Percentiles rank a stretch among this genome's conserved stretches.
Evolutionary conservation across 1,139 yeast genomes (phyloP).

Genomic region (Blastobotrys petasosporus): DNA sequence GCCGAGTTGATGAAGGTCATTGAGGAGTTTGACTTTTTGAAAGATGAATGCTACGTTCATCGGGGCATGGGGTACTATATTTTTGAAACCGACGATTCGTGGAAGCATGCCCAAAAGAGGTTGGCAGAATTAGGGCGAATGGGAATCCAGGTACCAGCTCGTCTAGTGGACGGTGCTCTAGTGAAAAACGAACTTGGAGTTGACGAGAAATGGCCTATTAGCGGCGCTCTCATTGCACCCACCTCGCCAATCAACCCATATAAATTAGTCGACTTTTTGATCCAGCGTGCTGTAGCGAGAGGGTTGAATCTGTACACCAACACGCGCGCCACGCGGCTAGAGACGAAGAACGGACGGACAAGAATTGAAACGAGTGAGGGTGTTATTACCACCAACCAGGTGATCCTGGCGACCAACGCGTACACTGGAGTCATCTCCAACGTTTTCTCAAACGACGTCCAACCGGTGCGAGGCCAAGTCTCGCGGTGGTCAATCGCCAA

Average conservation of each 20-base stretch:
- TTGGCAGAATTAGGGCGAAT: conserved; percentile 16
- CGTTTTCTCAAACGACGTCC: conserved; percentile 14
- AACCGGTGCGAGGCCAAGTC: conserved; percentile 28
- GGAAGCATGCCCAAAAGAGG: conserved; percentile 17
- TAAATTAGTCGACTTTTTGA: conserved; percentile 33
- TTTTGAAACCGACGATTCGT: conserved; percentile 18
- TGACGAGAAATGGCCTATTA: conserved; percentile 4
- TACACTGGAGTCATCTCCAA: conserved; percentile 33
- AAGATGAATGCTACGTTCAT: conserved; percentile 27
- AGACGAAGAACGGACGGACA: conserved; percentile 20
- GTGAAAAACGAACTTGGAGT: conserved; percentile 19
- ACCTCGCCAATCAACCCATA: conserved; percentile 42
- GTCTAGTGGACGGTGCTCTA: neutral
- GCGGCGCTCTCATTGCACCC: conserved; percentile 36
- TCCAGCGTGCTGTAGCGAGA: conserved; percentile 29
- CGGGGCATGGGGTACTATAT: conserved; percentile 36
- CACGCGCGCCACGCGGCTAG: conserved; percentile 33
- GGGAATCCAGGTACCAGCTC: conserved; percentile 10
- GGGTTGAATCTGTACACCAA: conserved; percentile 40
- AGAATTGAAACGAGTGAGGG: conserved; percentile 35
- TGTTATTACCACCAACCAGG: conserved; percentile 29
- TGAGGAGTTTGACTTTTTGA: conserved; percentile 28
- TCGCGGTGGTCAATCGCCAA: conserved; percentile 13
- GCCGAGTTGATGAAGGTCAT: conserved; percentile 22
- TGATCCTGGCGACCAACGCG: conserved; percentile 41